Percentiles rank a stretch among this genome's conserved stretches.
Evolutionary conservation across 1,139 yeast genomes (phyloP).

Genomic region (Sugiyamaella sp.): DNA sequence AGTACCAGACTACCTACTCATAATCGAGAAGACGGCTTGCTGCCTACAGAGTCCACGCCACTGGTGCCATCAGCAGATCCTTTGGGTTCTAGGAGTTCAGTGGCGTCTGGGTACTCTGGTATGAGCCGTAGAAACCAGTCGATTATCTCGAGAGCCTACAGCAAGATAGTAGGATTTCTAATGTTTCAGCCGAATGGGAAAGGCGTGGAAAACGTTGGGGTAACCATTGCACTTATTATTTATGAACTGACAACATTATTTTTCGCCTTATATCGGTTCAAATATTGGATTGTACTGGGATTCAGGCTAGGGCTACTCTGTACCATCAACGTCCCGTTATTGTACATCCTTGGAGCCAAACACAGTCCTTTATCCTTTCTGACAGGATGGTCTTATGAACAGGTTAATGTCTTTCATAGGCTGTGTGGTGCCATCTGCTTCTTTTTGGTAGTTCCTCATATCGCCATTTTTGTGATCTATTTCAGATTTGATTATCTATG

Average conservation of each 20-base stretch:
- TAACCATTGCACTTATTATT: conserved; percentile 18
- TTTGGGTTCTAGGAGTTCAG: too few relatives aligned
- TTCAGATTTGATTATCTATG: conserved; percentile 31
- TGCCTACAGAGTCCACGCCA: too few relatives aligned
- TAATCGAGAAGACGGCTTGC: neutral
- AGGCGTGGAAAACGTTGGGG: conserved; percentile 25
- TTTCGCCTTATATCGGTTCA: conserved; percentile 25
- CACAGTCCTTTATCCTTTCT: conserved; percentile 34
- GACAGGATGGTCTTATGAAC: conserved; percentile 40
- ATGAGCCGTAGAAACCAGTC: neutral
- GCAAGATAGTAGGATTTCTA: conserved; percentile 14
- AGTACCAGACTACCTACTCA: neutral
- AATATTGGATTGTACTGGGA: conserved; percentile 27
- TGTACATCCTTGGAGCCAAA: conserved; percentile 38
- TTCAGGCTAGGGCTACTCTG: conserved; percentile 36
- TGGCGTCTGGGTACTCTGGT: too few relatives aligned
- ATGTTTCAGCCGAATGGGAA: conserved; percentile 27
- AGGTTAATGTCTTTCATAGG: conserved; percentile 37
- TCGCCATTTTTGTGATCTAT: conserved; percentile 30
- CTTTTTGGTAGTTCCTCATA: conserved; percentile 28
- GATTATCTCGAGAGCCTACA: neutral
- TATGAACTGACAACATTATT: conserved; percentile 25
- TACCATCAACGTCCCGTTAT: conserved; percentile 33
- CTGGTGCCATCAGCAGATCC: too few relatives aligned
- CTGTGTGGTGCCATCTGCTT: conserved; percentile 33